Base-by-base conservation (phyloP, 202 grass and related monocot genomes). In the Miscanthus sacchariflorus region DNA sequence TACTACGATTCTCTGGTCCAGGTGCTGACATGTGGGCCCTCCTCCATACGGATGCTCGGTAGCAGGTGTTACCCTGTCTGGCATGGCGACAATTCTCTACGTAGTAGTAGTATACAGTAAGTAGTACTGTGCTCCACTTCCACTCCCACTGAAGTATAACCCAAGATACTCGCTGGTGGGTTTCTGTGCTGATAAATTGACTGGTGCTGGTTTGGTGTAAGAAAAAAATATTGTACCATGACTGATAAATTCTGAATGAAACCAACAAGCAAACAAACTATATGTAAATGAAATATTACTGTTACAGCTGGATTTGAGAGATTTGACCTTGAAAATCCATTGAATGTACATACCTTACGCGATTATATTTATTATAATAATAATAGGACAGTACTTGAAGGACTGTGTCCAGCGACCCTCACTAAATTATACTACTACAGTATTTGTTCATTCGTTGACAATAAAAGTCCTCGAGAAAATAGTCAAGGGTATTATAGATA, bases 1-100 rank as follows among this genome's bases (percentile, higher is more conserved):
- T 42, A 44, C 9, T n/a, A 0, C 18, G 54, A 9, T n/a, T n/a
- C 28, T 35, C 80, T 78, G 74, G 80, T 59, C 67, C 74, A 79
- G 80, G 74, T 75, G 74, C 85, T 68, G 75, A 87, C 65, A 33
- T 8, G 10, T 6, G 84, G 80, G 28, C 28, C 2, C 56, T 40
- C 64, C 61, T 0, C 12, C 11, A 13, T 38, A 17, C 4, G 5
- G 33, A 43, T 72, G 8, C 70, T 40, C 52, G 42, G 35, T 50
- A 39, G 3, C 1, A 79, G 65, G 74, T 18, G 3, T 44, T 58
- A 3, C 45, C 48, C 30, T 23, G n/a, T 72, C 74, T 2, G 17
- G 48, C 38, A 38, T 11, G 10, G 54, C 39, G 82, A 14, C 78
- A 17, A 42, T 6, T 64, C 5, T 70, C 28, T 18, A 2, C 3